Evolutionary conservation across 371 early-diverging fungal species (phyloP).

Genomic region (Mucor piriformis): DNA sequence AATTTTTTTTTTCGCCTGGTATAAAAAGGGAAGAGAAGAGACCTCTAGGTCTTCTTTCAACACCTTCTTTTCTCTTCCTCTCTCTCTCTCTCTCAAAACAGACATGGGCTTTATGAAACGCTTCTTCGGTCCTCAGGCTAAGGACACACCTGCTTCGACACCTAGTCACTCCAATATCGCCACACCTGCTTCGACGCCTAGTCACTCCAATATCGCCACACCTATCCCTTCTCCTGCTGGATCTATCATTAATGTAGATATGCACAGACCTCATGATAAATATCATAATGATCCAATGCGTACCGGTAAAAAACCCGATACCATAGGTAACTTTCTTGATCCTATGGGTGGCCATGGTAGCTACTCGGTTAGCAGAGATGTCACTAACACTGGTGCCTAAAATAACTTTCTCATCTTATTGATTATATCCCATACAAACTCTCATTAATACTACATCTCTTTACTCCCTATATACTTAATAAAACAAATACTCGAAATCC

Average conservation of each 20-base stretch:
- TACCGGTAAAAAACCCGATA: constrained; percentile 18
- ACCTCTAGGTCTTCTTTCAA: background rate
- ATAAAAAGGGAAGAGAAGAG: background rate
- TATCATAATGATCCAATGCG: constrained; percentile 31
- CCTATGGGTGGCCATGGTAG: constrained; percentile 43
- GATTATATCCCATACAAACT: background rate
- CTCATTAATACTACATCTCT: background rate
- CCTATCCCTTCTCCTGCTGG: constrained; percentile 13
- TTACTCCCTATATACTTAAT: too few relatives aligned
- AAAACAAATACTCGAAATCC: too few relatives aligned
- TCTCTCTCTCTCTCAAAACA: background rate
- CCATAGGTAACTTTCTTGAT: constrained; percentile 35
- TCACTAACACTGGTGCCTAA: constrained; percentile 44
- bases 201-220: constrained; percentile 11
- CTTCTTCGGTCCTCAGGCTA: constrained; percentile 6
- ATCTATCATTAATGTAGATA: constrained; percentile 3
- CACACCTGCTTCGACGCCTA: constrained; percentile 1
- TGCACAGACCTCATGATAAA: background rate
- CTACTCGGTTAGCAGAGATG: constrained; percentile 29
- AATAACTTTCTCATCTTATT: background rate
- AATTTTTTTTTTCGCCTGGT: background rate
- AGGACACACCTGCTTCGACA: background rate
- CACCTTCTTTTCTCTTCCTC: background rate
- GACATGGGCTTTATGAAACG: constrained; percentile 19
- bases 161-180: constrained; percentile 17